Conservation (phyloP, 2,329 filamentous ascomycete species). For the Aspergillus sergii region DNA sequence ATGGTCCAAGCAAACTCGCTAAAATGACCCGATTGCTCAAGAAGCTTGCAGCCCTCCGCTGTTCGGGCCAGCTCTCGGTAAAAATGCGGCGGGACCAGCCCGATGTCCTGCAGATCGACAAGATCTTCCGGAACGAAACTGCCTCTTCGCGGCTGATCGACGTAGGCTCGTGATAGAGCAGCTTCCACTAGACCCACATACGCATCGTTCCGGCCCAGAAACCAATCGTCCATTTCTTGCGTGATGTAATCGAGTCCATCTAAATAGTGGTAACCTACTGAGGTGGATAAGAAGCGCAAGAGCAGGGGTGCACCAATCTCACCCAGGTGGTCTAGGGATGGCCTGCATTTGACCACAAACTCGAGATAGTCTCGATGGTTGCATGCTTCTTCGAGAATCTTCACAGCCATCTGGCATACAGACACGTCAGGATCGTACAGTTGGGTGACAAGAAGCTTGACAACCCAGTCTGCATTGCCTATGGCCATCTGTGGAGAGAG, state of each 20-base stretch:
- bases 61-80: conserved; percentile 94
- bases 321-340: conserved; percentile 89
- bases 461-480: conserved; percentile 88
- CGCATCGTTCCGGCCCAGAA: conserved; percentile 92
- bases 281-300: conserved; percentile 90
- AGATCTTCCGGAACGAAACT: conserved; percentile 57
- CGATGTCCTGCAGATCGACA: conserved; percentile 61
- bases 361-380: conserved; percentile 89
- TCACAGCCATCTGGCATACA: conserved; percentile 93
- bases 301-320: conserved; percentile 94
- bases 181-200: conserved; percentile 95
- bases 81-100: conserved; percentile 88
- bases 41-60: conserved; percentile 83
- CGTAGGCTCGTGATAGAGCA: conserved; percentile 84
- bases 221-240: conserved; percentile 99
- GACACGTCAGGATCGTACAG: conserved; percentile 97
- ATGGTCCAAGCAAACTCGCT: conserved; percentile 90
- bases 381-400: conserved; percentile 95
- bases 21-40: conserved; percentile 94
- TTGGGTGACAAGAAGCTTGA: conserved; percentile 94
- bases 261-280: conserved; percentile 95
- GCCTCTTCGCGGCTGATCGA: conserved; percentile 53
- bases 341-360: conserved; percentile 94
- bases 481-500: conserved; percentile 42
- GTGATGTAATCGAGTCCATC: conserved; percentile 98